Conservation (phyloP, 306 rosid genomes). For the Gleditsia sinensis region DNA sequence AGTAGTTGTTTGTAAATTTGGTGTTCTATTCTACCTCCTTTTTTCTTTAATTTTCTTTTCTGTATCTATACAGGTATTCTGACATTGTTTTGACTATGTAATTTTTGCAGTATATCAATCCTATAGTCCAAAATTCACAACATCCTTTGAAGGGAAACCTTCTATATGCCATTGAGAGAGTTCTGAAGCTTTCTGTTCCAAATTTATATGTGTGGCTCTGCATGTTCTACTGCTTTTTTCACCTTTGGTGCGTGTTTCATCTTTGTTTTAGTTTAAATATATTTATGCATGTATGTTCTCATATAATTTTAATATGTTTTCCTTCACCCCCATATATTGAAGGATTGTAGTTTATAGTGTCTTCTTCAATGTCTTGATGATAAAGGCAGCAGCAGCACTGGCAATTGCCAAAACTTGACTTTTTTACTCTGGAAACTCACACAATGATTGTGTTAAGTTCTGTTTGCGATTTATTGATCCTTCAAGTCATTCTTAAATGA, state of each 20-base stretch:
- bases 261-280: constrained; percentile 18
- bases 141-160: constrained; percentile 93
- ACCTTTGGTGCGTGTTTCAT: constrained; percentile 76
- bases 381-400: background rate
- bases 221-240: constrained; percentile 98
- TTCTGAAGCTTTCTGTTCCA: constrained; percentile 97
- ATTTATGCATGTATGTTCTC: background rate
- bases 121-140: constrained; percentile 87
- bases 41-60: constrained; percentile 27
- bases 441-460: background rate
- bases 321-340: constrained; percentile 22
- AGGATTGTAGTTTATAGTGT: constrained; percentile 17
- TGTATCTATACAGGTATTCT: constrained; percentile 25
- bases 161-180: constrained; percentile 84
- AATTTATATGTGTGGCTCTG: constrained; percentile 98
- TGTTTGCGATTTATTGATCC: constrained; percentile 18
- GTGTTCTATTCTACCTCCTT: constrained; percentile 23
- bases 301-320: constrained; percentile 3
- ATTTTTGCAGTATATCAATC: constrained; percentile 92
- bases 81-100: constrained; percentile 32
- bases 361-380: constrained; percentile 17
- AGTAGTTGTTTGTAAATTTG: constrained; percentile 19
- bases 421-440: constrained; percentile 8
- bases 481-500: constrained; percentile 10
- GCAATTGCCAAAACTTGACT: constrained; percentile 20